Percentiles rank a stretch among this genome's conserved stretches.
These are phyloP conservation scores for Pseudohyphozyma bogoriensis DNA, from an alignment of 768 basidiomycete genomes.

Conservation along the genomic window DNA sequence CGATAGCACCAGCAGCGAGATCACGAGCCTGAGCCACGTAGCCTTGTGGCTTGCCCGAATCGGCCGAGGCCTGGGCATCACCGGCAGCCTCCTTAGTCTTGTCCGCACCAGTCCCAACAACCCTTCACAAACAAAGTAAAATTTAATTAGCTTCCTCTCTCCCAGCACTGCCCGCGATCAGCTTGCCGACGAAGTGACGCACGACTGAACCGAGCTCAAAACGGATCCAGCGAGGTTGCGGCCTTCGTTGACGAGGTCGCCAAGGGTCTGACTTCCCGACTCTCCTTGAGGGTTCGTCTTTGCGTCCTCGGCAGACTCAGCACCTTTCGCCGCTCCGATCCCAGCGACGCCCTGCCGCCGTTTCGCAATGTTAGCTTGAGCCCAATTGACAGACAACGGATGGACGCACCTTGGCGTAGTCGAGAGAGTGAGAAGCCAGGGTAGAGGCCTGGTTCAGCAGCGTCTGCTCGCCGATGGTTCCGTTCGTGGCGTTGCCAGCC, in stretches of 20 bases:
- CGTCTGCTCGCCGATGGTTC: slow-evolving; percentile 12
- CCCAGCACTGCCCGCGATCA: too few species aligned
- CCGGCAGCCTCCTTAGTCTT: slow-evolving; percentile 19
- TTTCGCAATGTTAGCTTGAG: too few species aligned
- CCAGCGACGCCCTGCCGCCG: slow-evolving; percentile 4
- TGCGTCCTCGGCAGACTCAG: slow-evolving; percentile 3
- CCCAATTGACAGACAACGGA: too few species aligned
- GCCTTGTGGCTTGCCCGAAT: slow-evolving; percentile 9
- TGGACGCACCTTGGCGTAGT: slow-evolving; percentile 15
- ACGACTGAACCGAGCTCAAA: slow-evolving; percentile 8
- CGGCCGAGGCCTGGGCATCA: slow-evolving; percentile 15
- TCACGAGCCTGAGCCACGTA: slow-evolving; percentile 22
- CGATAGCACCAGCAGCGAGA: slow-evolving; percentile 4
- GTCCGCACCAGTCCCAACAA: slow-evolving; percentile 8
- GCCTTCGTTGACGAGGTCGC: slow-evolving; percentile 11
- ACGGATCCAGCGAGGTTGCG: slow-evolving; percentile 12
- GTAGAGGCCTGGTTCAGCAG: slow-evolving; percentile 2
- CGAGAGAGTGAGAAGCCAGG: slow-evolving; percentile 11
- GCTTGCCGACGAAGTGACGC: background rate
- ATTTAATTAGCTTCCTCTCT: background rate
- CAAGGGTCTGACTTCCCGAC: slow-evolving; percentile 8
- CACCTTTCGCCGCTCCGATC: slow-evolving; percentile 8
- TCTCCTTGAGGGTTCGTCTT: background rate
- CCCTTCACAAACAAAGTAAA: background rate
- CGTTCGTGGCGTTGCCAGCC: slow-evolving; percentile 9